Conservation (phyloP, 2,329 filamentous ascomycete species). For the Paecilomyces niveus region DNA sequence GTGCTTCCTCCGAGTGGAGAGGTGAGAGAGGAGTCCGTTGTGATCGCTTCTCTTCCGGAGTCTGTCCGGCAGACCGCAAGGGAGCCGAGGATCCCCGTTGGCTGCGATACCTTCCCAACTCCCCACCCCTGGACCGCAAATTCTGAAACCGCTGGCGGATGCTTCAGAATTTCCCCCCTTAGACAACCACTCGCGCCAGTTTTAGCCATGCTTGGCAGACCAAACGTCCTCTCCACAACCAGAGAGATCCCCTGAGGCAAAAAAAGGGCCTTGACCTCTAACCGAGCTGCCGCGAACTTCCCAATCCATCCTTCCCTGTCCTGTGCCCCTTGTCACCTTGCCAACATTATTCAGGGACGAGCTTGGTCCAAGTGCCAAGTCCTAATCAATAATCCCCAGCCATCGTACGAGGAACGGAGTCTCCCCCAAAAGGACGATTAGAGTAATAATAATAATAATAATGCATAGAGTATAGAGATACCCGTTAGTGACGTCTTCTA, state of each 20-base stretch:
- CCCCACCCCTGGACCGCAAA: not conserved
- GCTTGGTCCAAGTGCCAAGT: not conserved
- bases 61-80: not conserved
- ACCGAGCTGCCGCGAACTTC: not conserved
- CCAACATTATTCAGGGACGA: not conserved
- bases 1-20: too few species aligned
- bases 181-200: conserved; percentile 5
- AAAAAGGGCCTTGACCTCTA: not conserved
- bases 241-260: not conserved
- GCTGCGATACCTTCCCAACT: not conserved
- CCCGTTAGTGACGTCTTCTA: not conserved
- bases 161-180: conserved; percentile 7
- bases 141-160: conserved; percentile 9
- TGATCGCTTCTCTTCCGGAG: not conserved
- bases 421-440: not conserved
- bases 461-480: not conserved
- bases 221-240: not conserved
- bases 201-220: conserved; percentile 3
- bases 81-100: not conserved
- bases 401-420: not conserved
- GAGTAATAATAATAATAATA: not conserved
- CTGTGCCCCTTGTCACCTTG: not conserved
- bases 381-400: not conserved
- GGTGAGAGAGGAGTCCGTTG: not conserved
- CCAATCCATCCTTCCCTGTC: not conserved